Base-by-base conservation (phyloP, 1,284 basidiomycete species). In the Boletus sp. region DNA sequence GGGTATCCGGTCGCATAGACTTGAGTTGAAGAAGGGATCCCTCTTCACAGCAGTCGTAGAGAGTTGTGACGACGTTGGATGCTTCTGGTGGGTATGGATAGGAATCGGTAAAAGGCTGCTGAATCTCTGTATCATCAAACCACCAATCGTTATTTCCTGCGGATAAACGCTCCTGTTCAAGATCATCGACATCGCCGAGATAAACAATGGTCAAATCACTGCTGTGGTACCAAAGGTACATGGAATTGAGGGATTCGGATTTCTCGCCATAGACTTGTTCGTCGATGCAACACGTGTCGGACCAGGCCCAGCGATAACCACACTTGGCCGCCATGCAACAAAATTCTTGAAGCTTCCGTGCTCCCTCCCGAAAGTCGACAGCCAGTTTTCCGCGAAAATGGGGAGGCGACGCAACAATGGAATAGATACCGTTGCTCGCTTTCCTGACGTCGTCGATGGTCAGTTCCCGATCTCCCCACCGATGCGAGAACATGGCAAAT, bases 171-270 rank as follows among this genome's bases (percentile, higher is more conserved):
- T 46, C 44, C 17, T 46, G 25, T 16, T 48, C 17, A 27, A 71
- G 58, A 3, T 68, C 62, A 4, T 67, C 59, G 8, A 71, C 61
- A 35, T 74, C 70, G 3, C 57, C 55, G 27, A 71, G 70, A 31
- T 72, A 71, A 19, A 71, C 69, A 48, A 74, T 54, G 6, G 63
- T 71, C 40, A 71, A 28, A 14, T 71, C 51, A 33, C 71, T 61
- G 55, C 44, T 47, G n/a, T 21, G n/a, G 31, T 58, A 58, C 57
- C 57, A 58, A 2, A 38, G 35, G 35, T 48, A 58, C 57, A 58
- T 58, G 30, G 57, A 58, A 28, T 58, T 58, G 44, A 58, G 44
- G 27, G 57, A 58, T 31, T 58, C 57, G 4, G 57, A 54, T 55
- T 48, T 55, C 35, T 58, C 52, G n/a, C 57, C 57, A 17, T 48